A percentile compares a stretch with the other conserved stretches of the same genome.
Evolutionary conservation across 106 monocot genomes (phyloP).

Genomic region (Narthecium ossifragum): DNA sequence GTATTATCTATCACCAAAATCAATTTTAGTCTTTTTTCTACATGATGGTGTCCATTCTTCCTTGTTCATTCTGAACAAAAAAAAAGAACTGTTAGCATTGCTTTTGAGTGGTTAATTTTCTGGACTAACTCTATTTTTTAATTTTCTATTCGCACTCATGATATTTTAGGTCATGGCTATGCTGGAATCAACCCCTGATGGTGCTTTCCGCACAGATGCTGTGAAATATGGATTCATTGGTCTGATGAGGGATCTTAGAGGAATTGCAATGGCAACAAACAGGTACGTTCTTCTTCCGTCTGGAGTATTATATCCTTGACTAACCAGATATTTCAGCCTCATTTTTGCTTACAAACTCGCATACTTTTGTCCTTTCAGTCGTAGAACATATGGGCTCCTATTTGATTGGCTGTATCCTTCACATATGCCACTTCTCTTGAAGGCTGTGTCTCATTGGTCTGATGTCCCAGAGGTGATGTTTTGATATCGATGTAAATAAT

Average conservation of each 20-base stretch:
- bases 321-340: too few relatives aligned
- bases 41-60: too few relatives aligned
- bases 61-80: too few relatives aligned
- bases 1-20: too few relatives aligned
- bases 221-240: constrained; percentile 93
- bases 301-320: background rate
- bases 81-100: too few relatives aligned
- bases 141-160: too few relatives aligned
- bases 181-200: constrained; percentile 79
- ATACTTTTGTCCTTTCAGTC: constrained; percentile 60
- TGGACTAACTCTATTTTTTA: too few relatives aligned
- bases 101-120: background rate
- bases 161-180: constrained; percentile 52
- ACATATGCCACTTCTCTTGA: constrained; percentile 83
- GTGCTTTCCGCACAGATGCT: constrained; percentile 77
- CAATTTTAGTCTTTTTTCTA: too few relatives aligned
- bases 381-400: constrained; percentile 81
- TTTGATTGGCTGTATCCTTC: constrained; percentile 98
- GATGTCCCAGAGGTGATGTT: constrained; percentile 75
- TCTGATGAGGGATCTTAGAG: constrained; percentile 92
- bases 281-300: constrained; percentile 30
- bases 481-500: constrained; percentile 1
- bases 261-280: constrained; percentile 93
- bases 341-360: too few relatives aligned
- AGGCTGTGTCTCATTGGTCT: constrained; percentile 85